Conservation (phyloP, 805 yeast genomes). For the Metschnikowia lachancei region DNA sequence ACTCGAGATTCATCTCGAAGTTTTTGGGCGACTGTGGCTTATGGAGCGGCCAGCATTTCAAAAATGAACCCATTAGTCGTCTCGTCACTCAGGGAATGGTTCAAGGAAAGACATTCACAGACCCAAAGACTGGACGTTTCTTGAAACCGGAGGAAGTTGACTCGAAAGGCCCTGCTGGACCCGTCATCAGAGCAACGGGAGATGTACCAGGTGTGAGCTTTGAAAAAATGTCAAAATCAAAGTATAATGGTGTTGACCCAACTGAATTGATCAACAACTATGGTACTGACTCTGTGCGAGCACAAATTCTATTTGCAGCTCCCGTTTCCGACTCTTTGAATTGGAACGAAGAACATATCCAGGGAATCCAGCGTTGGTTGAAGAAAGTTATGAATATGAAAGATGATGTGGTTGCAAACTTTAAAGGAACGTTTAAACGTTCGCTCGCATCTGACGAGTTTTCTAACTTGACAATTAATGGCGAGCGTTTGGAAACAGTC, state of each 20-base stretch:
- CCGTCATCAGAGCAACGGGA: conserved; percentile 51
- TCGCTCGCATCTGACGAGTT: conserved; percentile 10
- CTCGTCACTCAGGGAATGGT: conserved; percentile 98
- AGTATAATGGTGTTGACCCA: conserved; percentile 93
- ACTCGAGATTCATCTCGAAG: conserved; percentile 82
- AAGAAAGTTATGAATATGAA: conserved; percentile 45
- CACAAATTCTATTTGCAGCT: conserved; percentile 89
- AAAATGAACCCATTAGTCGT: conserved; percentile 78
- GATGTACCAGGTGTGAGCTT: conserved; percentile 52
- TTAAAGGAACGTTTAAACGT: not conserved
- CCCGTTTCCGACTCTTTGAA: conserved; percentile 77
- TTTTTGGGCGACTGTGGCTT: conserved; percentile 64
- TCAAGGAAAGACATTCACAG: conserved; percentile 78
- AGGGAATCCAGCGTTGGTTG: conserved; percentile 87
- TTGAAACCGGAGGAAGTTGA: conserved; percentile 76
- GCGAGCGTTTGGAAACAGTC: conserved; percentile 20
- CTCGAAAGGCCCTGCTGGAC: conserved; percentile 35
- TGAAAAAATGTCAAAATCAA: conserved; percentile 97
- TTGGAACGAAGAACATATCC: conserved; percentile 89
- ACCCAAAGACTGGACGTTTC: conserved; percentile 71
- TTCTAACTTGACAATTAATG: conserved; percentile 22
- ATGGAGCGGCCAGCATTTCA: conserved; percentile 58
- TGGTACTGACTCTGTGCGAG: conserved; percentile 94
- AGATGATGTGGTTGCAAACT: conserved; percentile 21
- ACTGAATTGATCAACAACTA: conserved; percentile 64